Base-by-base conservation (phyloP, 768 basidiomycete species). In the Lactarius quietus region DNA sequence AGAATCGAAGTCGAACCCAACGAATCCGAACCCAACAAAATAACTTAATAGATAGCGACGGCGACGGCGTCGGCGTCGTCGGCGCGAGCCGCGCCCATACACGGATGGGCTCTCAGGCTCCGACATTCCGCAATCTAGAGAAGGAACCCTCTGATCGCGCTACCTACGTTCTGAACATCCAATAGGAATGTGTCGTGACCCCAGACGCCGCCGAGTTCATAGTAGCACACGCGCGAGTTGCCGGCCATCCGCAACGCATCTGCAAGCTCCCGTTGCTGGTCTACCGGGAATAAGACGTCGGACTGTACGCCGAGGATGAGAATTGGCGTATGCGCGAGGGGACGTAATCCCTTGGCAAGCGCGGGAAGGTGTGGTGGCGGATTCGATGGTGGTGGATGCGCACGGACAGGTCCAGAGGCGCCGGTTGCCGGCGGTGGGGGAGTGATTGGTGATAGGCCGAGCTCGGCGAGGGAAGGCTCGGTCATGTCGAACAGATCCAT, bases 401-500 rank as follows among this genome's bases (percentile, higher is more conserved):
- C 84, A 74, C 88, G 90, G 26, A 85, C 84, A 7, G 67, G 73
- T 33, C 62, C 65, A 70, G 56, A 62, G 61, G 31, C 71, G 71
- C 20, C 65, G 60, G 53, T 70, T 26, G 48, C 69, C 53, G 68
- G 59, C 6, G 64, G 70, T 43, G 71, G 72, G 6, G 72, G 73
- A 33, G 67, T 69, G 6, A 70, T 73, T 28, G 74, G 72, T 14
- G 74, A 74, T 51, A 98, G 79, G 36, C 84, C 81, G 35, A 98
- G 83, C 28, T 84, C 84, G 56, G 83, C 75, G 20, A 99, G 83
- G 18, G 93, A 84, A 18, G 91, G 83, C 1, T 80, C 78, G 5
- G 93, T 94, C 85, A 99, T 88, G 78, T 98, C 96, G 77, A 99
- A 99, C 0, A 98, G 82, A 75, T 98, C 97, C 97, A 99, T 99